phyloP scores from a whole-genome alignment of 2,329 filamentous ascomycete species.

The Cytospora leucostoma region DNA sequence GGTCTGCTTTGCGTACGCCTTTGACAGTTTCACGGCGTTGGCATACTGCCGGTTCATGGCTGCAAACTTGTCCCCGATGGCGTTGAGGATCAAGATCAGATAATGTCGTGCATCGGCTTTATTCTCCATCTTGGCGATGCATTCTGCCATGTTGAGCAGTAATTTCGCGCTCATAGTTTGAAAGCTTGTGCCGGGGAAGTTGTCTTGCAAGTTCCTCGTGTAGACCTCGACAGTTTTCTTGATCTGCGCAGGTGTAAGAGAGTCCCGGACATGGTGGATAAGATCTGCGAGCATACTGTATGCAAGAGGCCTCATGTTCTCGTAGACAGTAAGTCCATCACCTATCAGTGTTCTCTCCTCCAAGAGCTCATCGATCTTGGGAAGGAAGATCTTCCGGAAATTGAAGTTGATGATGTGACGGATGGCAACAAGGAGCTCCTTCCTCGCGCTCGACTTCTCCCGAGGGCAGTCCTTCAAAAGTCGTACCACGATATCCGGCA shows the following conservation, averaged over 20 bases:
- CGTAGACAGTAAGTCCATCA: constrained; percentile 93
- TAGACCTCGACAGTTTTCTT: constrained; percentile 96
- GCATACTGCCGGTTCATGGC: constrained; percentile 96
- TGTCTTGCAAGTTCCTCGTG: constrained; percentile 92
- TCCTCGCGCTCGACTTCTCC: constrained; percentile 90
- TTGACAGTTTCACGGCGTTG: constrained; percentile 92
- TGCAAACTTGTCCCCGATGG: constrained; percentile 97
- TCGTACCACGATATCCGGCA: constrained; percentile 88
- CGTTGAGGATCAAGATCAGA: constrained; percentile 94
- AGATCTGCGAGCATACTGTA: constrained; percentile 99
- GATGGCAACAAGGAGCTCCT: constrained; percentile 94
- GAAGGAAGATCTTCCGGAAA: constrained; percentile 90
- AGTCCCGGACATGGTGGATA: constrained; percentile 93
- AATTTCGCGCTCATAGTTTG: constrained; percentile 99
- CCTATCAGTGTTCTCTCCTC: constrained; percentile 94
- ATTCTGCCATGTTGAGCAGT: constrained; percentile 96
- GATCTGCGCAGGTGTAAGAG: constrained; percentile 87
- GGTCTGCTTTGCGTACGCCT: constrained; percentile 71
- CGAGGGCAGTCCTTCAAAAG: constrained; percentile 90
- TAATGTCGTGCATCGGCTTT: constrained; percentile 95
- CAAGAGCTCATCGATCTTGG: constrained; percentile 90
- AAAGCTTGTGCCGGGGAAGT: constrained; percentile 95
- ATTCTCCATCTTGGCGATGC: constrained; percentile 89
- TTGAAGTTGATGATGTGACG: constrained; percentile 99
- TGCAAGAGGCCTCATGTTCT: constrained; percentile 91